These are phyloP conservation scores for Colletotrichum chlorophyti DNA, from an alignment of 2,329 filamentous ascomycete species.

Conservation along the genomic window DNA sequence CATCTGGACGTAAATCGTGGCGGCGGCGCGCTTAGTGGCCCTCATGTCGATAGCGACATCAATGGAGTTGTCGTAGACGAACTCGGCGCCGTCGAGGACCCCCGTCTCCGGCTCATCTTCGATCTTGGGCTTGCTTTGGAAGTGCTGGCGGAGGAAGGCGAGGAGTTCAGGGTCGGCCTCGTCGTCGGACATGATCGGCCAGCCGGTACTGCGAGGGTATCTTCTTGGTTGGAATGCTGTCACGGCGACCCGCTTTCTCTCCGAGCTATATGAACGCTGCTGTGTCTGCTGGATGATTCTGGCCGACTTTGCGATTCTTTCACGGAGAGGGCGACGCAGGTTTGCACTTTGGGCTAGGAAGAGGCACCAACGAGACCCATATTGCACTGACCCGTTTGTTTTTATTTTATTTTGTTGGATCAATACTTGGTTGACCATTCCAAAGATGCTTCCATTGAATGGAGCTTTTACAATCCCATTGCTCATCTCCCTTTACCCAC, in stretches of 20 bases:
- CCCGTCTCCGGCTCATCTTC: constrained; percentile 75
- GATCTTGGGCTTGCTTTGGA: constrained; percentile 64
- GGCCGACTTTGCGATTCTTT: constrained; percentile 18
- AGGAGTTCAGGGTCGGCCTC: constrained; percentile 89
- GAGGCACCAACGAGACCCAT: constrained; percentile 18
- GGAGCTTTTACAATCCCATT: constrained; percentile 5
- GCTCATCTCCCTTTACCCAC: too few relatives aligned
- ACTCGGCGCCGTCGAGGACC: constrained; percentile 82
- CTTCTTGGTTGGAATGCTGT: neutral
- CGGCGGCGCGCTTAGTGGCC: constrained; percentile 82
- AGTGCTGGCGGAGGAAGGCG: constrained; percentile 81
- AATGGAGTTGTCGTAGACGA: constrained; percentile 89
- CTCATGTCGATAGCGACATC: constrained; percentile 89
- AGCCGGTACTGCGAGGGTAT: neutral
- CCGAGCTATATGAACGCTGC: constrained; percentile 1
- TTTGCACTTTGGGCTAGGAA: constrained; percentile 17
- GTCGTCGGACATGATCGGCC: constrained; percentile 79
- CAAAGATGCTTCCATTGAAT: neutral
- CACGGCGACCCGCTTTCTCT: neutral
- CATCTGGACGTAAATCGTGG: constrained; percentile 82
- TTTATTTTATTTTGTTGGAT: constrained; percentile 21
- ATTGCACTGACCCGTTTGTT: constrained; percentile 26
- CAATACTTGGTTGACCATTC: constrained; percentile 12
- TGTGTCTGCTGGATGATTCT: constrained; percentile 20
- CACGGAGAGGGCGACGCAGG: constrained; percentile 14